Base-by-base conservation (phyloP, 495 filamentous ascomycete species). In the Paragyromitra xinjiangensis region DNA sequence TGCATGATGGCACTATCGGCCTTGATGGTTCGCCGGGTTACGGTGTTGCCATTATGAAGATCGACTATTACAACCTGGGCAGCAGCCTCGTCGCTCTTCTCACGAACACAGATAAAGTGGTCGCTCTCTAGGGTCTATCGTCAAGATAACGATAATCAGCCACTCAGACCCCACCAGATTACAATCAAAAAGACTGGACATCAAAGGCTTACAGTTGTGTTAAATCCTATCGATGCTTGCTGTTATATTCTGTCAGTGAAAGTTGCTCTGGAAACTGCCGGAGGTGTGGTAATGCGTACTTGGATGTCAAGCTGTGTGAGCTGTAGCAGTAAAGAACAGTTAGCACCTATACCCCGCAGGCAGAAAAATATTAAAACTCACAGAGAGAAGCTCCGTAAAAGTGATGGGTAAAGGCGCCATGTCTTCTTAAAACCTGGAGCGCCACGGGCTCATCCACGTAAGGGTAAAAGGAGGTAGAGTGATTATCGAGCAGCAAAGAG, bases 1-100 rank as follows among this genome's bases (percentile, higher is more conserved):
- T 99, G 95, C 95, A 99, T 98, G 83, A 99, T 98, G 75, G 95
- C 96, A 89, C 94, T 97, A 87, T 99, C 95, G 79, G 95, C 96
- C 86, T 98, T 98, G 87, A 99, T 99, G 8, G 94, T 94, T 78
- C 95, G 89, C 77, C 92, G 91, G 73, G 94, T 96, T 82, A 97
- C 88, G 85, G 94, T 92, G 88, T 97, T 97, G 85, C 89, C 89
- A 86, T 96, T 94, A 85, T 97, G 96, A 81, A 99, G 91, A 83
- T 98, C 91, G 84, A 99, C 86, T 84, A 98, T 99, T 84, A 98
- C 92, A 75, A 98, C 95, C 84, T 99, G 94, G 42, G 95, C 92
- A 62, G 92, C 89, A 61, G 90, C 88, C 69, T 92, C 92, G 76
- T 91, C 90, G 81, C 91, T 89, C 85, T 94, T 93, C 85, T 99